Base-by-base conservation (phyloP, 2,329 filamentous ascomycete genomes). In the Pseudogymnoascus sp. region DNA sequence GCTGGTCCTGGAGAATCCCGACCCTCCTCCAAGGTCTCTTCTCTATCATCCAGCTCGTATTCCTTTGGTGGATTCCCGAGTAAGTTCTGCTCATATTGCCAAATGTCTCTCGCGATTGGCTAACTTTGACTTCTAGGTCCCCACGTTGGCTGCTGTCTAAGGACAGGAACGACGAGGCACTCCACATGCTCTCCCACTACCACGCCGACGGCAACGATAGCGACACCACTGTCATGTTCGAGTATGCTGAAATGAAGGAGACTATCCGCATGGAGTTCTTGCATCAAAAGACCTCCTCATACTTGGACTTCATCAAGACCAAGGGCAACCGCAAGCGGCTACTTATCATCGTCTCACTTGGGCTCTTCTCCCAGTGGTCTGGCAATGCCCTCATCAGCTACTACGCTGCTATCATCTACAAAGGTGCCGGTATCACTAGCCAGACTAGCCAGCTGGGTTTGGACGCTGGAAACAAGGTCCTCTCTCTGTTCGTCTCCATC, bases 321-420 rank as follows among this genome's bases (percentile, higher is more conserved):
- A 80, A 77, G 69, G 85, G 86, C 26, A 88, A 89, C 76, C 79
- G 84, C 62, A 85, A 85, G 77, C 79, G 86, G 8, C 76, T 89
- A 51, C 77, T 81, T 59, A 82, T 89, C 63, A 77, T 87, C 47
- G 73, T 87, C 47, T 86, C 83, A 0, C 78, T 88, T 16, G 86
- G 84, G 69, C 75, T 88, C 68, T 86, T 88, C 70, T 87, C 84
- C 1, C 86, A 89, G 73, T 88, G 86, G 75, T 85, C 81, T 62
- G 86, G 86, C 51, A 89, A 88, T 70, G 85, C 83, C n/a, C 75
- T 89, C 1, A 83, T 89, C 70, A 84, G 80, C 67, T 87, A 88
- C 75, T 88, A 88, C 72, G 84, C 86, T 69, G 82, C 85, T 65
- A 77, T 80, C 64, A 80, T 89, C 67, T 87, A 87, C 74, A 75